A percentile compares a stretch with the other conserved stretches of the same genome.
Conservation (phyloP, 179 eudicot species). For the Spergularia azorica region DNA sequence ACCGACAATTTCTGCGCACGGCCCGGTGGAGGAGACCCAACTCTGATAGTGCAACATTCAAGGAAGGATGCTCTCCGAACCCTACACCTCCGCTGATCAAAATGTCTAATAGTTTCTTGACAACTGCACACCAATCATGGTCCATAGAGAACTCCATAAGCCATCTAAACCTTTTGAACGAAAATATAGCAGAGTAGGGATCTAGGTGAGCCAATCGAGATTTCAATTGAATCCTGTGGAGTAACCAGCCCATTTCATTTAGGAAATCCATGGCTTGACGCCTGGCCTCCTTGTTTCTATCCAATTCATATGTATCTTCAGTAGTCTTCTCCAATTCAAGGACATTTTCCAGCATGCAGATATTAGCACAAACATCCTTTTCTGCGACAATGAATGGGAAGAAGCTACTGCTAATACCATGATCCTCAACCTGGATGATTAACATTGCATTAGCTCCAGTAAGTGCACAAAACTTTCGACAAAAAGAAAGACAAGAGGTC, state of each 20-base stretch:
- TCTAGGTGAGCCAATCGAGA: conserved; percentile 49
- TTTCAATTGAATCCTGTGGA: conserved; percentile 59
- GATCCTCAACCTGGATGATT: conserved; percentile 67
- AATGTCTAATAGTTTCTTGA: conserved; percentile 60
- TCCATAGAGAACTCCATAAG: conserved; percentile 78
- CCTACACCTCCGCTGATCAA: conserved; percentile 52
- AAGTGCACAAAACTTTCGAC: neutral
- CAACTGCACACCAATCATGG: conserved; percentile 84
- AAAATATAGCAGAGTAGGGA: conserved; percentile 43
- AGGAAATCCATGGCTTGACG: conserved; percentile 67
- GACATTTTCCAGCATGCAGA: conserved; percentile 52
- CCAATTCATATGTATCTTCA: conserved; percentile 34
- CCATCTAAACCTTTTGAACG: conserved; percentile 62
- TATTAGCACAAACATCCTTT: conserved; percentile 75
- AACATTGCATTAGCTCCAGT: conserved; percentile 10
- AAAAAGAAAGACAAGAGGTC: neutral
- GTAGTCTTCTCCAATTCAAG: conserved; percentile 39
- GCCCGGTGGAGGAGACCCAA: conserved; percentile 76
- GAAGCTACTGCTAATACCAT: conserved; percentile 70
- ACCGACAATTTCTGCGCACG: conserved; percentile 58
- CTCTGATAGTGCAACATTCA: conserved; percentile 50
- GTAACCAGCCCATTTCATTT: conserved; percentile 91
- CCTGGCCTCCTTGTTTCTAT: conserved; percentile 38
- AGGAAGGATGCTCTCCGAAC: conserved; percentile 47
- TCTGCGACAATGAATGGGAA: conserved; percentile 88